These are phyloP conservation scores for Entrophospora sp. DNA, from an alignment of 192 early-diverging fungal species.

Conservation along the genomic window DNA sequence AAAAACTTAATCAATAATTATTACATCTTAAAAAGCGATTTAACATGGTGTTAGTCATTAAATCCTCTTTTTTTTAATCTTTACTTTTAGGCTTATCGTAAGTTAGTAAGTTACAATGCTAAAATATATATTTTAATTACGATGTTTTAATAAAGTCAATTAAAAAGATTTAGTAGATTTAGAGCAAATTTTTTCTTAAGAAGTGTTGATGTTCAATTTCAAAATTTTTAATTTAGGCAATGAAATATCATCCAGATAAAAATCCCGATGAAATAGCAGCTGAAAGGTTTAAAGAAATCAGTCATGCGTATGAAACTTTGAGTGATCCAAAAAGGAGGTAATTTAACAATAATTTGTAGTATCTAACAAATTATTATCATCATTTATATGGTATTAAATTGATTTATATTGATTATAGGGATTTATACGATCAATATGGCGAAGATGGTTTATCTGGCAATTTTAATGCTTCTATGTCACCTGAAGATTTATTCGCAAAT, in stretches of 20 bases:
- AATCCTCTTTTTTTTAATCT: neutral
- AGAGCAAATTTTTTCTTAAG: neutral
- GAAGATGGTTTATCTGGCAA: constrained; percentile 75
- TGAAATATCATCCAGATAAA: constrained; percentile 81
- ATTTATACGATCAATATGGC: constrained; percentile 86
- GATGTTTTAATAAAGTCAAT: neutral
- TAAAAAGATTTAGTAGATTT: neutral
- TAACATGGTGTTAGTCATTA: too few relatives aligned
- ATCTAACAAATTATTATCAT: too few relatives aligned
- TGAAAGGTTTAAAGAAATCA: constrained; percentile 82
- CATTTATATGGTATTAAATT: neutral
- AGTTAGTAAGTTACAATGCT: constrained; percentile 29
- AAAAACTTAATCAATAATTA: neutral
- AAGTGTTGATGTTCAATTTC: neutral
- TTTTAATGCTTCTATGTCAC: constrained; percentile 54
- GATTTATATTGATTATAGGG: constrained; percentile 26
- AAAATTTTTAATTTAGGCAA: constrained; percentile 28
- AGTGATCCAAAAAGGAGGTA: constrained; percentile 63
- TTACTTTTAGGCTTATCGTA: constrained; percentile 44
- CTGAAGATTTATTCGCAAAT: constrained; percentile 81
- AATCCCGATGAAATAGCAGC: constrained; percentile 50
- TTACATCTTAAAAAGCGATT: too few relatives aligned
- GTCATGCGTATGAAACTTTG: constrained; percentile 81
- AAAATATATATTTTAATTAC: neutral
- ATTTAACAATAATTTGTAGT: neutral